Evolutionary conservation across 305 asterid genomes (phyloP).

Genomic region (Fraxinus nigra): DNA sequence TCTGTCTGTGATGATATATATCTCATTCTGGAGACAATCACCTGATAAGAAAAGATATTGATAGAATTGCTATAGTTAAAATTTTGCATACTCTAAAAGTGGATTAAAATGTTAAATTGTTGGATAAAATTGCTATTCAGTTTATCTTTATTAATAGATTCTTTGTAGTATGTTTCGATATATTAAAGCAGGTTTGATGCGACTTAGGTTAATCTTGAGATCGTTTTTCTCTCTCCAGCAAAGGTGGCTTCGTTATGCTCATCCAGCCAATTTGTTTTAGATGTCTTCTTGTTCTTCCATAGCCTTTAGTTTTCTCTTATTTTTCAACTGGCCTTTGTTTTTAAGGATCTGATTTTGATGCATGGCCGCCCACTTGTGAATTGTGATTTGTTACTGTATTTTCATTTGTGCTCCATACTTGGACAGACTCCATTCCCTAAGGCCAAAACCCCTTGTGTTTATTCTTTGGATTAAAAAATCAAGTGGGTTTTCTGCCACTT

Average conservation of each 20-base stretch:
- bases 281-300: background rate
- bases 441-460: background rate
- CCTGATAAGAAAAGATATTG: constrained; percentile 43
- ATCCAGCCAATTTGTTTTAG: background rate
- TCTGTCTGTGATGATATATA: constrained; percentile 98
- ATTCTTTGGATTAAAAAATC: background rate
- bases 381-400: background rate
- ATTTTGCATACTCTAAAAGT: background rate
- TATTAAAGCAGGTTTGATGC: background rate
- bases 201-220: background rate
- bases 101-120: background rate
- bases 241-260: background rate
- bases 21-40: constrained; percentile 98
- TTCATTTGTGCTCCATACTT: background rate
- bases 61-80: constrained; percentile 12
- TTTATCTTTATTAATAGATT: background rate
- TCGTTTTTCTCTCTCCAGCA: background rate
- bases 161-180: background rate
- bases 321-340: background rate
- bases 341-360: background rate
- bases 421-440: background rate
- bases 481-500: background rate
- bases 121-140: background rate
- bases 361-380: background rate
- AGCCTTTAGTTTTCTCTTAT: background rate